Percentiles rank a stretch among this genome's conserved stretches.
These are phyloP conservation scores for Aspergillus pseudonomiae DNA, from an alignment of 2,329 filamentous ascomycete species.

Conservation along the genomic window DNA sequence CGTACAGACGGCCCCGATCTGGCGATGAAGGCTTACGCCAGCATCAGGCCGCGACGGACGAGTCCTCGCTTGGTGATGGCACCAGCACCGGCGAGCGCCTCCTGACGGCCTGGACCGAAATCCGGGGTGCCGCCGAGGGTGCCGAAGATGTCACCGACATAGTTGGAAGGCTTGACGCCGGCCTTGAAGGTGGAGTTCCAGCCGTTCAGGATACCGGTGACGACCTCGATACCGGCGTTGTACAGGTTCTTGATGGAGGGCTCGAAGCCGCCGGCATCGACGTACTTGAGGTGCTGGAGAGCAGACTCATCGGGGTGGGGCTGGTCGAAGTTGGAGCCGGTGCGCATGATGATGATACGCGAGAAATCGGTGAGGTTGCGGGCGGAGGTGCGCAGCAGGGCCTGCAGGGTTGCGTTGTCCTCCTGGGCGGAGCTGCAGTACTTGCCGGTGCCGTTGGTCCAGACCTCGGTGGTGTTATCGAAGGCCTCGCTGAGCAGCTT, in stretches of 20 bases:
- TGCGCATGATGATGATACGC: constrained; percentile 69
- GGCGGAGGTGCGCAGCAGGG: constrained; percentile 62
- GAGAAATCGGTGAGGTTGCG: constrained; percentile 65
- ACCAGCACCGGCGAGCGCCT: constrained; percentile 1
- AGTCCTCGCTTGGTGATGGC: constrained; percentile 4
- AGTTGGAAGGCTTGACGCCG: constrained; percentile 65
- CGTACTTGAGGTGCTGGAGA: constrained; percentile 62
- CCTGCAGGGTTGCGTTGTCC: constrained; percentile 70
- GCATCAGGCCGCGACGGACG: neutral
- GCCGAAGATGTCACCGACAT: constrained; percentile 72
- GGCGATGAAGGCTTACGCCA: neutral
- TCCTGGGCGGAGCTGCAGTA: constrained; percentile 76
- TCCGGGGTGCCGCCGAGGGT: constrained; percentile 67
- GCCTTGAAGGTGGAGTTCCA: constrained; percentile 63
- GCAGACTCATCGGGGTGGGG: constrained; percentile 62
- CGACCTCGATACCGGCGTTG: constrained; percentile 65
- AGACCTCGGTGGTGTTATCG: constrained; percentile 63
- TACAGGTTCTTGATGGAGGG: constrained; percentile 69
- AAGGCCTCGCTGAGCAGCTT: constrained; percentile 64
- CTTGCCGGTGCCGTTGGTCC: constrained; percentile 68
- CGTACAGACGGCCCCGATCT: neutral
- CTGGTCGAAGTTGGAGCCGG: constrained; percentile 72
- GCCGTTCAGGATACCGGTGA: constrained; percentile 62
- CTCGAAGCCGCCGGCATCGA: constrained; percentile 65
- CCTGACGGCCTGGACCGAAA: constrained; percentile 53